Evolutionary conservation across 2,329 filamentous ascomycete species (phyloP).

Genomic region (Colletotrichum siamense): DNA sequence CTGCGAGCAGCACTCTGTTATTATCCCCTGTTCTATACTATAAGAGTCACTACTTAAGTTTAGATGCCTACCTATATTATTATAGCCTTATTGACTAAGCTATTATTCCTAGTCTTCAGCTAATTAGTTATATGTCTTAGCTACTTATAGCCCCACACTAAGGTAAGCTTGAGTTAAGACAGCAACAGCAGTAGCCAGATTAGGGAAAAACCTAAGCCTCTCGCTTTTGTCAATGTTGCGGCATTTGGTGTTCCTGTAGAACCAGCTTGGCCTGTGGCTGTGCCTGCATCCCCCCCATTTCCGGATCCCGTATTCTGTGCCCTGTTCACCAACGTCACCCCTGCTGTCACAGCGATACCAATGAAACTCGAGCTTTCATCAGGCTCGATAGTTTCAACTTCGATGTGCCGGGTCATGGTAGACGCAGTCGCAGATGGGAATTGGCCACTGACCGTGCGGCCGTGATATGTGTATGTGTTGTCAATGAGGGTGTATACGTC

Average conservation of each 20-base stretch:
- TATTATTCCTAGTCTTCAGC: too few species aligned
- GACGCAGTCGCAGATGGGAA: background rate
- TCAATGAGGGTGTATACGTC: background rate
- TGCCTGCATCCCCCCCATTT: background rate
- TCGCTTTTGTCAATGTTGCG: background rate
- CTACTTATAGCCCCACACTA: too few species aligned
- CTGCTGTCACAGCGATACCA: background rate
- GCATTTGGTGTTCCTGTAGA: background rate
- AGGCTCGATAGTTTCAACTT: background rate
- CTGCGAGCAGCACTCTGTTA: too few species aligned
- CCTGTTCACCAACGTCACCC: background rate
- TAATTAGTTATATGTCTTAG: too few species aligned
- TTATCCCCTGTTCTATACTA: too few species aligned
- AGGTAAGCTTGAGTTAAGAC: too few species aligned
- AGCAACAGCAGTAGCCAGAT: too few species aligned
- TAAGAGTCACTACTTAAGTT: too few species aligned
- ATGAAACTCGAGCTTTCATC: background rate
- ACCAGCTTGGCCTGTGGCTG: background rate
- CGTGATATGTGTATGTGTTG: background rate
- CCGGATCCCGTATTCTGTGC: background rate
- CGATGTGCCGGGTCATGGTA: background rate
- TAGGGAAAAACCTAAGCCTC: background rate
- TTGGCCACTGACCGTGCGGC: background rate
- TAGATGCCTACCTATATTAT: too few species aligned
- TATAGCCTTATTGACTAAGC: too few species aligned